Conservation (phyloP, 2,329 filamentous ascomycete genomes). For the Aurifilum marmelostoma region DNA sequence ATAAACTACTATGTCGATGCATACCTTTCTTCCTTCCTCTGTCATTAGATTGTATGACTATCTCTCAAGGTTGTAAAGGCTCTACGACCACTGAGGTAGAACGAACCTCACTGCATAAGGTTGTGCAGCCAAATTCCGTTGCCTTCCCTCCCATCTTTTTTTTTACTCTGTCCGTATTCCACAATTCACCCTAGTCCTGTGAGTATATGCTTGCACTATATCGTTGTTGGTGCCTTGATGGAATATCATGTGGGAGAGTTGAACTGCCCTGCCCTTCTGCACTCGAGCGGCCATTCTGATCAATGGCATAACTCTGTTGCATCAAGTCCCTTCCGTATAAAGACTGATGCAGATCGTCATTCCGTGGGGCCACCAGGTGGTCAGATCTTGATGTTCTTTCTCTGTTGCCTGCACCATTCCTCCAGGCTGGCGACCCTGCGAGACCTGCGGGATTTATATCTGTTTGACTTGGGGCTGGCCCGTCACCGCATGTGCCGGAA, state of each 20-base stretch:
- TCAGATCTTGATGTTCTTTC: not conserved
- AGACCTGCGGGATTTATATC: not conserved
- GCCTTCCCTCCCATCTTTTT: not conserved
- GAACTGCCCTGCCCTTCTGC: not conserved
- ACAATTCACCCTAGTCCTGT: not conserved
- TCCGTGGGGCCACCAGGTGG: too few relatives aligned
- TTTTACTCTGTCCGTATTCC: not conserved
- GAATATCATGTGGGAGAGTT: too few relatives aligned
- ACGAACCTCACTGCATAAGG: too few relatives aligned
- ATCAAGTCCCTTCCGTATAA: not conserved
- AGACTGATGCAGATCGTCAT: not conserved
- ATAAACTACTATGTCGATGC: not conserved
- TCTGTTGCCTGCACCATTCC: not conserved
- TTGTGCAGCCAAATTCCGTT: too few relatives aligned
- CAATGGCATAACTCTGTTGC: not conserved
- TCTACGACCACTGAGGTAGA: too few relatives aligned
- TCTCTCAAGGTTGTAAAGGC: too few relatives aligned
- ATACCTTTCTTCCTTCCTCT: not conserved
- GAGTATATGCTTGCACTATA: conserved; percentile 6
- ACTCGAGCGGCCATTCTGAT: not conserved
- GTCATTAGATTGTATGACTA: not conserved
- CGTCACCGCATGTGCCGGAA: not conserved
- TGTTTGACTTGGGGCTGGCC: not conserved
- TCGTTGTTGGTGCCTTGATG: not conserved
- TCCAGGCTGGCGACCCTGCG: not conserved